Conservation (phyloP, 352 stramenopile species). For the Phytophthora chlamydospora region DNA sequence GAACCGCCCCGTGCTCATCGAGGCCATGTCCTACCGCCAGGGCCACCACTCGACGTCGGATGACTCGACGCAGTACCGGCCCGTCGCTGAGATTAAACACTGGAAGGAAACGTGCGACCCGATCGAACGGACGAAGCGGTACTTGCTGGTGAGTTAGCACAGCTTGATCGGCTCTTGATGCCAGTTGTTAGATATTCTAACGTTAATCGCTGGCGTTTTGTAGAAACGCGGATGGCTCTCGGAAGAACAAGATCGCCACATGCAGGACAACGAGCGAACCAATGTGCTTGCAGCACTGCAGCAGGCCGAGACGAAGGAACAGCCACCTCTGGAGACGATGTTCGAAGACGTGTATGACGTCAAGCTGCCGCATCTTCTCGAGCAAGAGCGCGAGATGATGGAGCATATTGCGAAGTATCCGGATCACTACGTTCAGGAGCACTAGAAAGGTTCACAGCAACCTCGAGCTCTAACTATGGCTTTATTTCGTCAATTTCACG, state of each 20-base stretch:
- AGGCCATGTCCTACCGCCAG: slow-evolving; percentile 98
- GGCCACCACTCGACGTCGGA: slow-evolving; percentile 99
- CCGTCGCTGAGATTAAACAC: slow-evolving; percentile 92
- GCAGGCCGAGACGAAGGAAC: slow-evolving; percentile 91
- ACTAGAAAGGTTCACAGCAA: slow-evolving; percentile 20
- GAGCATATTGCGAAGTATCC: slow-evolving; percentile 94
- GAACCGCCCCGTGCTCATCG: slow-evolving; percentile 94
- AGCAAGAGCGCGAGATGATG: slow-evolving; percentile 93
- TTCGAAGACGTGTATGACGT: slow-evolving; percentile 98
- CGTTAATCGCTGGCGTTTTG: not conserved
- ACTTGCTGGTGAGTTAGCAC: slow-evolving; percentile 75
- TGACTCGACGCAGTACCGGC: slow-evolving; percentile 96
- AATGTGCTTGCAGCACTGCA: slow-evolving; percentile 86
- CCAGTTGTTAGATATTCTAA: too few relatives aligned
- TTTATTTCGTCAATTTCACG: slow-evolving; percentile 10
- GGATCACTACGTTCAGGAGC: slow-evolving; percentile 83
- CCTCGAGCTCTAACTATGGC: slow-evolving; percentile 9
- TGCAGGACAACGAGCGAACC: slow-evolving; percentile 90
- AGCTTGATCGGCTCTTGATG: not conserved
- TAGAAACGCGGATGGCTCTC: slow-evolving; percentile 90
- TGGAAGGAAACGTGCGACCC: slow-evolving; percentile 92
- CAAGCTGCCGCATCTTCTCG: slow-evolving; percentile 92
- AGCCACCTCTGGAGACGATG: slow-evolving; percentile 89
- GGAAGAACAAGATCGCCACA: slow-evolving; percentile 76
- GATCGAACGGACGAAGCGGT: slow-evolving; percentile 91